Base-by-base conservation (phyloP, 2,329 filamentous ascomycete genomes). In the Sphaerulina vaccinii region DNA sequence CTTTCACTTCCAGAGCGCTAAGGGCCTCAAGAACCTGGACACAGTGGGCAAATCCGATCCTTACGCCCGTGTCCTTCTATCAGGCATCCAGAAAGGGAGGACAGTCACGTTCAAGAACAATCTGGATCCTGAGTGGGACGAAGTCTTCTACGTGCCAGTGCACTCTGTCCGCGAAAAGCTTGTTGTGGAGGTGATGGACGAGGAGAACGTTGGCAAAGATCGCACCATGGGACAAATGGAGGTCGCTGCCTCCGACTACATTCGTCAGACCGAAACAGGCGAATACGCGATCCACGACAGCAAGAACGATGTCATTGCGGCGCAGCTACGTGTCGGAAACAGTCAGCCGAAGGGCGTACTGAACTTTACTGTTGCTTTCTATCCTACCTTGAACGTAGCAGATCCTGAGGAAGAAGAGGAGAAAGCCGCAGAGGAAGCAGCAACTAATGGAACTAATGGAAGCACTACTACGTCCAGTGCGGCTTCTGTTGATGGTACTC, bases 81-180 rank as follows among this genome's bases (percentile, higher is more conserved):
- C 91, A 41, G 92, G 93, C 39, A 84, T 97, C 51, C 87, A 93
- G 67, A 95, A 92, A 70, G 90, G 83, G 8, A 84, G 91, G 52
- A 97, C 93, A 2, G 93, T 99, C 44, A 97, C 92, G 0, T 96
- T 93, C 77, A 85, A 90, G 68, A 99, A 96, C 73, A 95, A 96
- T 56, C 82, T 99, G 52, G 90, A 95, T 68, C 93, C 93, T 1
- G 87, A 93, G 47, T 99, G 88, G 85, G 90, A 99, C 65, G 93
- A 99, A 71, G 85, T 99, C 19, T 81, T 96, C 18, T 99, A 99
- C 66, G 80, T 99, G 1, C 92, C 95, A 1, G 81, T 99, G 51
- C 92, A 96, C 69, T 90, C 86, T 5, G 65, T 81, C 11, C 86
- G 89, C 24, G 93, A 99, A 69, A 90, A 87, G 65, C 76, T 99